Conservation (phyloP, 345 rosid species). For the Rhodamnia rubescens region DNA sequence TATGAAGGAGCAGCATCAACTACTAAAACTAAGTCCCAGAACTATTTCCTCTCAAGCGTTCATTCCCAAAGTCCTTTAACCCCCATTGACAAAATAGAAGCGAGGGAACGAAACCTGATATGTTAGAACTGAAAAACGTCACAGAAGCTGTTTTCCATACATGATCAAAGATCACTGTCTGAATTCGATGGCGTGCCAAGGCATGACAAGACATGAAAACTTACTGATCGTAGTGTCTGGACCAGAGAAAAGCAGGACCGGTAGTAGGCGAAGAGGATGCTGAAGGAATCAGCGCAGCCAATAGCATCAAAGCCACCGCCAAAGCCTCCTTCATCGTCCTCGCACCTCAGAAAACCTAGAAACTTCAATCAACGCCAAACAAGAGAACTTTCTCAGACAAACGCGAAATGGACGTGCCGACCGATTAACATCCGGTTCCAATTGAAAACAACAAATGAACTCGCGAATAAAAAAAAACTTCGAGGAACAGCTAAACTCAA, state of each 20-base stretch:
- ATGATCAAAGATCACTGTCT: not conserved
- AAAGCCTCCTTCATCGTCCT: slow-evolving; percentile 16
- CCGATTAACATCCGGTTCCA: not conserved
- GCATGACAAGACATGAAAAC: not conserved
- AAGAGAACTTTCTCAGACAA: not conserved
- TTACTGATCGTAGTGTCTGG: slow-evolving; percentile 36
- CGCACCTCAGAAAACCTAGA: not conserved
- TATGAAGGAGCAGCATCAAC: not conserved
- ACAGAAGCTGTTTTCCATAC: not conserved
- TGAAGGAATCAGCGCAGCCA: slow-evolving; percentile 11
- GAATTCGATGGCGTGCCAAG: not conserved
- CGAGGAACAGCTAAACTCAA: not conserved
- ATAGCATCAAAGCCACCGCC: slow-evolving; percentile 9
- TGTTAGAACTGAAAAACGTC: not conserved
- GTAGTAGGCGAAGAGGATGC: slow-evolving; percentile 33
- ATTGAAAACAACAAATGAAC: not conserved
- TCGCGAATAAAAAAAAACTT: not conserved
- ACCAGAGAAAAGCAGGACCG: slow-evolving; percentile 82
- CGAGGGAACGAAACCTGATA: not conserved
- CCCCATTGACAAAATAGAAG: not conserved
- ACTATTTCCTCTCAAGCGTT: not conserved
- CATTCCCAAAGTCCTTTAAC: not conserved
- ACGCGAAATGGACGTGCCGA: not conserved
- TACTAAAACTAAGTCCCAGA: not conserved
- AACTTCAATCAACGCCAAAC: not conserved